Base-by-base conservation (phyloP, 2,329 filamentous ascomycete species). In the Apiospora aurea region DNA sequence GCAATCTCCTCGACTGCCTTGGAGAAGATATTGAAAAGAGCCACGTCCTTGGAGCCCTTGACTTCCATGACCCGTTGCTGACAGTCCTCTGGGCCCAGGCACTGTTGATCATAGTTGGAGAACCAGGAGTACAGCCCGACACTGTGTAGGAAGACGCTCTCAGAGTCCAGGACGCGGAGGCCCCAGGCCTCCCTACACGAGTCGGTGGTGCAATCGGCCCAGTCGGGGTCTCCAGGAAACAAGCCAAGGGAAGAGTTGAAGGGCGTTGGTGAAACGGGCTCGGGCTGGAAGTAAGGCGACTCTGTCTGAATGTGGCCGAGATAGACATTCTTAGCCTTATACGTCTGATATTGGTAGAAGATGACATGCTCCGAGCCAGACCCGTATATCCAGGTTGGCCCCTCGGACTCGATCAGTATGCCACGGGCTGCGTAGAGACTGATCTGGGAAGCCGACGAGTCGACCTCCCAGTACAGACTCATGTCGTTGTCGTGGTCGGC, bases 401-500 rank as follows among this genome's bases (percentile, higher is more conserved):
- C 72, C 5, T 74, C 44, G 21, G 76, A 77, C 72, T 83, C 81
- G 34, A 83, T 75, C 8, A 82, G 75, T 4, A 83, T 72, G 44
- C 83, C 83, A n/a, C 81, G 78, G 24, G 78, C 82, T 2, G 69
- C 77, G 68, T 79, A 83, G 34, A 83, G 74, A 13, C 73, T 75
- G 70, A 81, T 80, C 73, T 82, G 78, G 21, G 18, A 43, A 71
- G 67, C 44, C 6, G 61, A 71, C 61, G 24, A 34, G 24, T 41
- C 44, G 41, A 51, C 69, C 18, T 38, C 34, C 34, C 34, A 38
- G 78, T 90, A 86, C 73, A 86, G 86, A 21, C 79, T 71, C 24
- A 87, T 83, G 77, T 92, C 90, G 44, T 69, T 71, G 69, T 78
- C 77, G 68, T 93, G 91, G 79, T 94, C 92, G 2, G 91, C 87